These are phyloP conservation scores for Pilaira anomala DNA, from an alignment of 192 early-diverging fungal genomes.

Conservation along the genomic window DNA sequence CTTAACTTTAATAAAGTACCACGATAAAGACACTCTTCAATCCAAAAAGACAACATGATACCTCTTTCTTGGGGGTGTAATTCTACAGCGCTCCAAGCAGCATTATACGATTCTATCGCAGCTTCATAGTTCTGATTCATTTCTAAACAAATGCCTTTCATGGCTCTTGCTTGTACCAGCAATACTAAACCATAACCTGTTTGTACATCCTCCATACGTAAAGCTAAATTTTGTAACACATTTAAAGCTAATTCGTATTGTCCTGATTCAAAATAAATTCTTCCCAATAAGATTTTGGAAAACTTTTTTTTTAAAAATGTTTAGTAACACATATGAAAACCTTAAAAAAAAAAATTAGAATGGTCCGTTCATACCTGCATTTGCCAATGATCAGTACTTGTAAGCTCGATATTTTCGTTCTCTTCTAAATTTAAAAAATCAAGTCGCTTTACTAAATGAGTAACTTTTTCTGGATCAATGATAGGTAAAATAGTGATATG, in stretches of 20 bases:
- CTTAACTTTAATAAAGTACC: constrained; percentile 4
- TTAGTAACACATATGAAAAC: neutral
- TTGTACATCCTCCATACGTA: constrained; percentile 33
- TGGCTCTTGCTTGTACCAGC: constrained; percentile 49
- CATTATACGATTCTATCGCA: constrained; percentile 53
- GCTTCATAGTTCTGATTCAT: constrained; percentile 33
- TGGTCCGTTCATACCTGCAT: neutral
- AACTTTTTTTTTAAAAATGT: constrained; percentile 18
- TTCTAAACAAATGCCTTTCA: constrained; percentile 53
- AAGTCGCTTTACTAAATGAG: neutral
- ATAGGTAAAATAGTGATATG: constrained; percentile 2
- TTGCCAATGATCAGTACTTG: constrained; percentile 10
- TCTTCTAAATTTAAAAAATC: too few relatives aligned
- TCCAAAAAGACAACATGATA: constrained; percentile 15
- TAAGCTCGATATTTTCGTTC: neutral
- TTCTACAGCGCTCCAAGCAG: constrained; percentile 27
- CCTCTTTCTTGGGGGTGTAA: constrained; percentile 28
- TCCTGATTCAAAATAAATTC: constrained; percentile 55
- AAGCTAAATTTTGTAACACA: constrained; percentile 32
- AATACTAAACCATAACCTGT: constrained; percentile 58
- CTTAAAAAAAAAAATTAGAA: neutral
- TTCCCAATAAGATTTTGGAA: constrained; percentile 51
- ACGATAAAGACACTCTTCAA: constrained; percentile 20
- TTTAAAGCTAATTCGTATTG: constrained; percentile 43
- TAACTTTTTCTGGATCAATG: neutral